Base-by-base conservation (phyloP, 192 early-diverging fungal genomes). In the Mortierella hygrophila region DNA sequence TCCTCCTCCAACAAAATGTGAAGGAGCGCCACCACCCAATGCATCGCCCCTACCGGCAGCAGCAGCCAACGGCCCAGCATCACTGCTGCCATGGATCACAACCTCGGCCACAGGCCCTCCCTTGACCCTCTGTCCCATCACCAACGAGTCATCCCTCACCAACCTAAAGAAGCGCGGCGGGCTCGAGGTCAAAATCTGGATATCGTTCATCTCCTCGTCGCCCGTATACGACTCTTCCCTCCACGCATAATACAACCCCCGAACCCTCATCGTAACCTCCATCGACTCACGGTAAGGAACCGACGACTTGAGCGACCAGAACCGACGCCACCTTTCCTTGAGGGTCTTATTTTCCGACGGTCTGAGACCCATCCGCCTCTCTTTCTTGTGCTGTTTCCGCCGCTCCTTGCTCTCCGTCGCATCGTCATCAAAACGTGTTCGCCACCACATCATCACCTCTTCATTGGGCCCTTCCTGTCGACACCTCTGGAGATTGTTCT, bases 381-480 rank as follows among this genome's bases (percentile, higher is more conserved):
- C 70, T 40, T 29, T 38, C 41, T 47, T 41, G 23, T 63, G 76
- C 32, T 40, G 38, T 32, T 37, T 49, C 8, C 78, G 65, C 38
- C 46, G 47, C 0, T 20, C 74, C 32, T 72, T 79, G 35, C n/a
- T 76, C 57, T 76, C 77, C 32, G 60, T 79, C 29, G 77, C 60
- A 10, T 75, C 38, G 46, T 49, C 71, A 49, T 85, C 83, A 13
- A 37, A 6, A 26, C 83, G 68, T 0, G 73, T 76, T 4, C 83
- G 77, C 83, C 83, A 85, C 83, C 83, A 85, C 83, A 85, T 85
- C 52, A 76, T 35, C 23, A 85, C 77, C 46, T 79, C 78, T 11
- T 79, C 83, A 32, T 70, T 47, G 4, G 77, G 74, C 1, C 76
- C 68, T 16, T 85, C 83, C 40, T 78, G 76, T 44, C 78, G 73